A percentile compares a stretch with the other conserved stretches of the same genome.
Conservation (phyloP, 2,329 filamentous ascomycete genomes). For the Fusarium annulatum region DNA sequence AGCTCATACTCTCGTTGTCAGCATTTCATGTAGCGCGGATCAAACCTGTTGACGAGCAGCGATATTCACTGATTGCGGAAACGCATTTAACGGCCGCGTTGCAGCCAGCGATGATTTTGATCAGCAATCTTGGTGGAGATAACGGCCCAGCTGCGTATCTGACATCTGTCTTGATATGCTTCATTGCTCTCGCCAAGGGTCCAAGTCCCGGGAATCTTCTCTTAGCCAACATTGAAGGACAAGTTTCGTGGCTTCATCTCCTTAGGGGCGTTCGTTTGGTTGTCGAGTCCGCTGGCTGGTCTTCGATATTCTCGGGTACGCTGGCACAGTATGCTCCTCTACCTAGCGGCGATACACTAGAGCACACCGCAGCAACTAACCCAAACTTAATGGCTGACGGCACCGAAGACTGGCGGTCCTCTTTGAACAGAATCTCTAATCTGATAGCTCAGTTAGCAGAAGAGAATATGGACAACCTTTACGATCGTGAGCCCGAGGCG, state of each 20-base stretch:
- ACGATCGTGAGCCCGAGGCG: neutral
- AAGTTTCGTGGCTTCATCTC: neutral
- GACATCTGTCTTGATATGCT: neutral
- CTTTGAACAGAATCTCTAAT: neutral
- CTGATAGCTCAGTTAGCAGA: neutral
- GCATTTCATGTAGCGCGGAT: neutral
- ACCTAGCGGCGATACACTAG: fast-evolving
- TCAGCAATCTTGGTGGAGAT: neutral
- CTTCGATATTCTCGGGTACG: neutral
- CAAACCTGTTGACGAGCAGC: neutral
- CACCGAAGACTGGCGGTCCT: neutral
- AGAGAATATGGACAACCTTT: neutral
- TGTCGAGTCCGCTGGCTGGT: neutral
- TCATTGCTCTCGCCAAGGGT: neutral
- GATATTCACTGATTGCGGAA: neutral
- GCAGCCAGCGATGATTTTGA: neutral
- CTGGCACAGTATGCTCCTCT: neutral
- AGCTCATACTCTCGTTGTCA: neutral
- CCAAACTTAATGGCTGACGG: neutral
- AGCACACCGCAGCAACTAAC: neutral
- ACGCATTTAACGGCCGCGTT: neutral
- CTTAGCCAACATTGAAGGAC: neutral
- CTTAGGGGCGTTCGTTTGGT: neutral
- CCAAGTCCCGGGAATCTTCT: neutral
- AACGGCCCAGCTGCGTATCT: neutral